Evolutionary conservation across 257 asterid genomes (phyloP), one percentile per base, ranked within the genome.

Genomic region (Paraleonurus japonicus): DNA sequence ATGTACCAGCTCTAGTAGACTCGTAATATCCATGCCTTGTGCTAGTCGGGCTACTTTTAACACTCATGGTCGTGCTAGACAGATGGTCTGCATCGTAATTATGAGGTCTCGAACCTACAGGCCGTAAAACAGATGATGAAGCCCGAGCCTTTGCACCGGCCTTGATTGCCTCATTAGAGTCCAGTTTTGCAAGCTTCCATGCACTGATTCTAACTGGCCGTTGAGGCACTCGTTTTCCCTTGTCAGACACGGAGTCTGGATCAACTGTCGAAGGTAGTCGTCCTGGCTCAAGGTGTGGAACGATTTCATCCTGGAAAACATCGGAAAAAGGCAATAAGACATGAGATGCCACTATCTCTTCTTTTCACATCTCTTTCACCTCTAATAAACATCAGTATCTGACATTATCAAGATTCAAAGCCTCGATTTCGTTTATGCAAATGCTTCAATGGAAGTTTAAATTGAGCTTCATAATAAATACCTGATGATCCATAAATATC

Each of bases 401-500:
- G n/a, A n/a, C n/a, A n/a, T n/a, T n/a, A n/a, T n/a, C n/a, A n/a
- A n/a, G n/a, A n/a, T n/a, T n/a, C n/a, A n/a, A n/a, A n/a, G n/a
- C n/a, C n/a, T n/a, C n/a, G n/a, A n/a, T n/a, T n/a, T n/a, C n/a
- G n/a, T n/a, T n/a, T n/a, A n/a, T n/a, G n/a, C n/a, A n/a, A n/a
- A n/a, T n/a, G n/a, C n/a, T n/a, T n/a, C n/a, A n/a, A n/a, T n/a
- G n/a, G n/a, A n/a, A n/a, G 7, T 32, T 6, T 5, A 5, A 32
- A 5, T 32, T 20, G 11, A 50, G 10, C 12, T 17, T 9, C 26
- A 50, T 17, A 50, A 17, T 41, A 0, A 16, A 12, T 33, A 93
- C 98, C 97, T 87, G 98, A 78, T 89, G 94, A 80, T 93, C 98
- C 97, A 89, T 89, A 79, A 90, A 93, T 63, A 93, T 87, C 83